Evolutionary conservation across 116 monocot species (phyloP), one percentile per base, ranked within the genome.

Genomic region (Papilionanthe hybrid): DNA sequence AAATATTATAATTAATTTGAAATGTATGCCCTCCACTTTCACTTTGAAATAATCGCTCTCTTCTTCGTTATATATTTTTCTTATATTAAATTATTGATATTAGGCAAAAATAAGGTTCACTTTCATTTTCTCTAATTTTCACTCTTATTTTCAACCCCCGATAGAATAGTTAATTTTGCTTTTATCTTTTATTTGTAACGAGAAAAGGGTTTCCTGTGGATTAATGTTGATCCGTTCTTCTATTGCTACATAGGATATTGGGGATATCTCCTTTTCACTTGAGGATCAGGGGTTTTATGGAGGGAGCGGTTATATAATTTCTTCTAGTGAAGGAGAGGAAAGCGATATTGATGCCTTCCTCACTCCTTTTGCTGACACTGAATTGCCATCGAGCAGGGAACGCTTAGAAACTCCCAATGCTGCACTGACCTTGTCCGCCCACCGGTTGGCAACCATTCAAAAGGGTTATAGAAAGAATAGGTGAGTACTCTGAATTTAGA

Each of bases 271-370:
- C 6, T 80, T 79, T 5, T 42, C 45, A 2, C 72, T 75, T 55
- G 81, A 84, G 74, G 58, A 76, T 15, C 72, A 84, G 42, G 75
- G 53, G 10, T 12, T 5, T 45, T 11, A 63, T 25, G 75, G 53
- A 23, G 42, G 10, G 75, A 56, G 82, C 71, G 79, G 49, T 19
- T 86, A 82, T 50, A 65, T 65, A 30, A 19, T 71, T 41, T 87
- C 75, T 66, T 87, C 84, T 13, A 87, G 87, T 45, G 85, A 81
- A 78, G 82, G 79, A 5, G 87, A 87, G 72, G 81, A 82, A 11
- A 82, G 82, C 30, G 87, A 87, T 42, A 53, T 8, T 18, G 87
- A 84, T 25, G 20, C 79, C 27, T 18, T 84, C 19, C 29, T 87
- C 9, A 81, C 76, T 55, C 55, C 81, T 57, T 75, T 50, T 19